These are phyloP conservation scores for Perilla frutescens DNA, from an alignment of 257 asterid genomes.

Conservation along the genomic window DNA sequence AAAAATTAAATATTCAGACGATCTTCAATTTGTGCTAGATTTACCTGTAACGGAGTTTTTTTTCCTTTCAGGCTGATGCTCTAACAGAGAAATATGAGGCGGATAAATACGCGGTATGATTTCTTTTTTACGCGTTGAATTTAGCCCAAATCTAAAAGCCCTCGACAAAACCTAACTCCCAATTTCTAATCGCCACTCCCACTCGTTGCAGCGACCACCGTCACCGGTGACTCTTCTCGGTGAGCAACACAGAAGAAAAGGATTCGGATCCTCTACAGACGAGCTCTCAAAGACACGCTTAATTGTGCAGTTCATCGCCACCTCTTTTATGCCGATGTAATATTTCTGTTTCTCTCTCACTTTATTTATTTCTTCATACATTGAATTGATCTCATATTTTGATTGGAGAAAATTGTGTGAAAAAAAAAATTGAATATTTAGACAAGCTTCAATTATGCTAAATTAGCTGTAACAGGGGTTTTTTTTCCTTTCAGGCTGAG, in stretches of 20 bases:
- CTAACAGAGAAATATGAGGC: conserved; percentile 85
- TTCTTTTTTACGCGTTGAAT: too few relatives aligned
- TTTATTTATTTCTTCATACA: conserved; percentile 44
- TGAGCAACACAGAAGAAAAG: conserved; percentile 97
- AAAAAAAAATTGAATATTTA: not conserved
- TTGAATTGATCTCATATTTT: conserved; percentile 40
- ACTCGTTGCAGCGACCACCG: too few relatives aligned
- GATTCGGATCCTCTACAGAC: conserved; percentile 89
- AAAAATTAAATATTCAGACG: not conserved
- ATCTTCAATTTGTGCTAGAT: conserved; percentile 20
- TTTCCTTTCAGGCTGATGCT: conserved; percentile 73
- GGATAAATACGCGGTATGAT: conserved; percentile 61
- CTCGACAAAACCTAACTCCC: too few relatives aligned
- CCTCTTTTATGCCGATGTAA: conserved; percentile 89
- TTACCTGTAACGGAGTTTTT: conserved; percentile 14
- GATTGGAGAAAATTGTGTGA: not conserved
- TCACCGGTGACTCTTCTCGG: too few relatives aligned
- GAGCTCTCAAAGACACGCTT: conserved; percentile 95
- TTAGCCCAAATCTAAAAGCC: too few relatives aligned
- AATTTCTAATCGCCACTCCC: too few relatives aligned
- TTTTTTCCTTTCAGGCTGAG: too few relatives aligned
- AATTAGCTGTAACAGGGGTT: conserved; percentile 18
- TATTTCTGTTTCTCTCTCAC: conserved; percentile 24
- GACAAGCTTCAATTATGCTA: conserved; percentile 10
- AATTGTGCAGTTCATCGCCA: conserved; percentile 99